Conservation (phyloP, 78 protist species). For the Emiliania huxleyi region DNA sequence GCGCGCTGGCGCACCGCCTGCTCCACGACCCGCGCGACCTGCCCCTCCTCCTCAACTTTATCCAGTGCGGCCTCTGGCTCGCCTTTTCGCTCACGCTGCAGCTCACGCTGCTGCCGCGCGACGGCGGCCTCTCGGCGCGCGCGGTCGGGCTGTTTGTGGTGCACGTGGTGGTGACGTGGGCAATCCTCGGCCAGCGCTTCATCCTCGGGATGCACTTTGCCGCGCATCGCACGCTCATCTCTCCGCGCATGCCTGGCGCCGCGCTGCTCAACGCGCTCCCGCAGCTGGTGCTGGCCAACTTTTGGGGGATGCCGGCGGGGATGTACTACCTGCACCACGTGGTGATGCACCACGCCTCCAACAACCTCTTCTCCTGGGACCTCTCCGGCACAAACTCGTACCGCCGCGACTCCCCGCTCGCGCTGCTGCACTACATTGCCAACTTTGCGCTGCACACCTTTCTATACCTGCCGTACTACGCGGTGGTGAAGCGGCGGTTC, state of each 20-base stretch:
- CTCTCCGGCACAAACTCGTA: neutral
- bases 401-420: neutral
- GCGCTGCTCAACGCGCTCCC: neutral
- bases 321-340: neutral
- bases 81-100: no score
- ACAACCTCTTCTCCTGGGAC: conserved; percentile 17
- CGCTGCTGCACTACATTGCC: neutral
- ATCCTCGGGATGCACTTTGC: conserved; percentile 1
- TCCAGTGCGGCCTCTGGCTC: neutral
- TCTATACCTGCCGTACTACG: neutral
- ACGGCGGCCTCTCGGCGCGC: no score
- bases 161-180: neutral
- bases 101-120: neutral
- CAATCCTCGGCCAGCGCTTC: neutral
- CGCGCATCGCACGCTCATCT: neutral
- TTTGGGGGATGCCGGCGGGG: conserved; percentile 7
- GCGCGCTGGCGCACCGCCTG: neutral
- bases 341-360: neutral
- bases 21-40: neutral
- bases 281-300: neutral
- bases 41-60: neutral
- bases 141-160: neutral
- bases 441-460: neutral
- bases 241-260: neutral
- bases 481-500: neutral